phyloP scores from a whole-genome alignment of 2,329 filamentous ascomycete genomes.

The Aspergillus ustus region DNA sequence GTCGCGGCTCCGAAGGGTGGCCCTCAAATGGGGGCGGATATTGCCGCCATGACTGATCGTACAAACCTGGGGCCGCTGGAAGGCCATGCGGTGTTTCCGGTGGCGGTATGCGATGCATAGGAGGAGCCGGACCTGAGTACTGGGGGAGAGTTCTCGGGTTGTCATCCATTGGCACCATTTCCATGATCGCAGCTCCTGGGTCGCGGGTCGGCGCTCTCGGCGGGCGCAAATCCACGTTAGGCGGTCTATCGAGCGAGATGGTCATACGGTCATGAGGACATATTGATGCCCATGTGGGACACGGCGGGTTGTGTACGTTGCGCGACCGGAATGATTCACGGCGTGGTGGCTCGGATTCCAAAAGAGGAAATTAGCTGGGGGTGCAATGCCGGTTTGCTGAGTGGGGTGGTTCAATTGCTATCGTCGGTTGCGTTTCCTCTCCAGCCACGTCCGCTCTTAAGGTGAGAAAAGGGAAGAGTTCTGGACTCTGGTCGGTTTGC shows the following conservation, averaged over 20 bases:
- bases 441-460: not conserved
- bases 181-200: slow-evolving; percentile 29
- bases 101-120: slow-evolving; percentile 39
- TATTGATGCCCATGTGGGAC: slow-evolving; percentile 21
- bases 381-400: not conserved
- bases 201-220: slow-evolving; percentile 23
- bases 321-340: slow-evolving; percentile 7
- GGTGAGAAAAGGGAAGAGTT: not conserved
- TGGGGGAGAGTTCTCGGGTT: slow-evolving; percentile 30
- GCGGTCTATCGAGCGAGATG: slow-evolving; percentile 24
- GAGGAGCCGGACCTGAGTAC: slow-evolving; percentile 26
- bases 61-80: slow-evolving; percentile 32
- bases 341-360: slow-evolving; percentile 13
- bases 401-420: not conserved
- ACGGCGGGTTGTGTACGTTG: slow-evolving; percentile 4
- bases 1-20: slow-evolving; percentile 36
- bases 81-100: slow-evolving; percentile 35
- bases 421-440: not conserved
- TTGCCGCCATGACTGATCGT: slow-evolving; percentile 39
- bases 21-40: slow-evolving; percentile 36
- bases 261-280: slow-evolving; percentile 32
- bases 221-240: slow-evolving; percentile 26
- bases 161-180: slow-evolving; percentile 33
- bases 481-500: slow-evolving; percentile 1
- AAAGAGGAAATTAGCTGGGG: slow-evolving; percentile 21